Conservation (phyloP, 148 eudicot species). For the Arctostaphylos glauca region DNA sequence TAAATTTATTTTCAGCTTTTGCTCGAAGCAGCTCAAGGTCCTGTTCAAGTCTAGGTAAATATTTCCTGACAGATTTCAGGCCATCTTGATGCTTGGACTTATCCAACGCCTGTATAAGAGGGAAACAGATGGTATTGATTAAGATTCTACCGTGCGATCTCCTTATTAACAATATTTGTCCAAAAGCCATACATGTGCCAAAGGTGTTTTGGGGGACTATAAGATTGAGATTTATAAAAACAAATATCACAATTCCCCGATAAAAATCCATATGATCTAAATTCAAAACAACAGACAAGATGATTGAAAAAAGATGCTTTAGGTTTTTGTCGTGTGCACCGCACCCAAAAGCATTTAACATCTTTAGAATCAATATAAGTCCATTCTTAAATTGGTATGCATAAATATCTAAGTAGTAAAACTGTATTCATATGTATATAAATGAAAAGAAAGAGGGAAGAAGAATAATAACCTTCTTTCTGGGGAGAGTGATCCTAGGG, state of each 20-base stretch:
- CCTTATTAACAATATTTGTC: neutral
- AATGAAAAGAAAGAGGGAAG: neutral
- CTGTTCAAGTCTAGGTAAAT: conserved; percentile 83
- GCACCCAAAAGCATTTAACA: neutral
- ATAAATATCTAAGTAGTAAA: neutral
- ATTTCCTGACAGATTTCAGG: conserved; percentile 69
- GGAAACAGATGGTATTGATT: neutral
- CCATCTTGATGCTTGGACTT: conserved; percentile 79
- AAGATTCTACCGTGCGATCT: neutral
- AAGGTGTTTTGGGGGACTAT: neutral
- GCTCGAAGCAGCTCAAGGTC: conserved; percentile 70
- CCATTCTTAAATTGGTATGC: neutral
- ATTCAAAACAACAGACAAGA: neutral
- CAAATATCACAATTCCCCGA: neutral
- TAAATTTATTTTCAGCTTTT: conserved; percentile 36
- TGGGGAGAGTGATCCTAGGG: conserved; percentile 73
- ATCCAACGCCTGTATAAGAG: conserved; percentile 70
- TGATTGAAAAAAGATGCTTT: neutral
- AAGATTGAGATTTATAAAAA: neutral
- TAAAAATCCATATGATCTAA: neutral
- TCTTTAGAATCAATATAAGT: neutral
- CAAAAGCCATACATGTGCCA: neutral
- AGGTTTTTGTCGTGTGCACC: neutral
- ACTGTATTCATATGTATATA: neutral
- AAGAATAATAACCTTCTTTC: conserved; percentile 66